A percentile compares a stretch with the other conserved stretches of the same genome.
phyloP scores from a whole-genome alignment of 441 rosid genomes.

The Rhodomyrtus psidioides region DNA sequence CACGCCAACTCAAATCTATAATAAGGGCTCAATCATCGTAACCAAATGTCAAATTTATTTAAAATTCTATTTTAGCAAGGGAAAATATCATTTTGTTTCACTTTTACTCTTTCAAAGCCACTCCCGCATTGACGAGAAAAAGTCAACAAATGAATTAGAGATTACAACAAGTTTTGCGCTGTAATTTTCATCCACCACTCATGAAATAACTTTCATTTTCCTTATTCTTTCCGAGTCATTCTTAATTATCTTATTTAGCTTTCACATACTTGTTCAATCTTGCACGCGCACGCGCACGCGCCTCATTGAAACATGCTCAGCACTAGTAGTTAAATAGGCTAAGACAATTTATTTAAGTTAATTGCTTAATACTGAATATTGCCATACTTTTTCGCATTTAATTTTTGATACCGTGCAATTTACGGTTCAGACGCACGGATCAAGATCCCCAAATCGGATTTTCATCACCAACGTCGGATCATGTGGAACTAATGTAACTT shows the following conservation, averaged over 20 bases:
- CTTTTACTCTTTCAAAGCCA: neutral
- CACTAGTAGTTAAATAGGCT: neutral
- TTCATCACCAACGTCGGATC: neutral
- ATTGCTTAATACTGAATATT: neutral
- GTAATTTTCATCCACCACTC: neutral
- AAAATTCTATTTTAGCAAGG: neutral
- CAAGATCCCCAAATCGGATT: neutral
- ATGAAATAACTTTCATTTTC: neutral
- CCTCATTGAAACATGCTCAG: neutral
- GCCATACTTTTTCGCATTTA: neutral
- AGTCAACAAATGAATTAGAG: neutral
- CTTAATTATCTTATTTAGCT: neutral
- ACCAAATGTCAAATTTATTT: neutral
- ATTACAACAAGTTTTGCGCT: neutral
- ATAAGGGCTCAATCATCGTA: neutral
- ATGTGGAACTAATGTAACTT: neutral
- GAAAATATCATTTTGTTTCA: neutral
- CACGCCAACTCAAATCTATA: neutral
- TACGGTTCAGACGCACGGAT: neutral
- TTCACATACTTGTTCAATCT: neutral
- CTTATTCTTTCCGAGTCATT: neutral
- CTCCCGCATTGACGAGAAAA: neutral
- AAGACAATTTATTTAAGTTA: neutral
- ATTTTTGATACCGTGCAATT: neutral
- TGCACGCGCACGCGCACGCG: neutral